phyloP scores from a whole-genome alignment of 176 grass and related monocot species.

The Musa acuminata region DNA sequence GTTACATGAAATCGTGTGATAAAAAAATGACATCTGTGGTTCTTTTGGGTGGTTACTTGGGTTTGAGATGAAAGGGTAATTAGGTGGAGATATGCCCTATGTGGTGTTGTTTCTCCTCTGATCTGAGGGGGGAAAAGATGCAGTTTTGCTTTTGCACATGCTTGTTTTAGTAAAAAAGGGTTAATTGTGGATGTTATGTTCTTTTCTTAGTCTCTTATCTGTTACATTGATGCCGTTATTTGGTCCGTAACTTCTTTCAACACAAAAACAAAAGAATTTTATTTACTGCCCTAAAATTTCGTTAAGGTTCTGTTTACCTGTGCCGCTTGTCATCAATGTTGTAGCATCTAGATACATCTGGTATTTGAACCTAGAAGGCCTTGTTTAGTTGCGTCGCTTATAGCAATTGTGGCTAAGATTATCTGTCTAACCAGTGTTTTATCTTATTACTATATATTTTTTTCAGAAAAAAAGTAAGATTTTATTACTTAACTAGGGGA shows the following conservation, averaged over 20 bases:
- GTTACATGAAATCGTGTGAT: neutral
- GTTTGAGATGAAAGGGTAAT: neutral
- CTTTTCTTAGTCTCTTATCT: constrained; percentile 37
- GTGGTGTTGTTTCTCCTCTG: constrained; percentile 2
- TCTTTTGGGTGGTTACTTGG: neutral
- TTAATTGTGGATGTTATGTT: neutral
- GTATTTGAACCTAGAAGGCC: neutral
- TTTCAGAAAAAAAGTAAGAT: no score
- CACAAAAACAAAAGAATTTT: neutral
- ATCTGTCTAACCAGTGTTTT: neutral
- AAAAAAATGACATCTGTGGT: neutral
- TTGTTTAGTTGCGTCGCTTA: neutral
- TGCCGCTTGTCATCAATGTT: neutral
- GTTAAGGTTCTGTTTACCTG: neutral
- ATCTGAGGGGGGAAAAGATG: constrained; percentile 5
- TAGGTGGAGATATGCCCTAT: neutral
- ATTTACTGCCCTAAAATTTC: neutral
- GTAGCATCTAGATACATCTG: neutral
- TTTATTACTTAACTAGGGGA: no score
- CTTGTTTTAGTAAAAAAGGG: neutral
- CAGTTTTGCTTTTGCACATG: neutral
- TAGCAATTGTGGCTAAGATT: neutral
- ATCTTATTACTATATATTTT: no score
- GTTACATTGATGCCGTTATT: no score
- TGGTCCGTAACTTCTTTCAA: neutral